A percentile compares a stretch with the other conserved stretches of the same genome.
phyloP scores from a whole-genome alignment of 2,329 filamentous ascomycete genomes.

The Cadophora sp. region DNA sequence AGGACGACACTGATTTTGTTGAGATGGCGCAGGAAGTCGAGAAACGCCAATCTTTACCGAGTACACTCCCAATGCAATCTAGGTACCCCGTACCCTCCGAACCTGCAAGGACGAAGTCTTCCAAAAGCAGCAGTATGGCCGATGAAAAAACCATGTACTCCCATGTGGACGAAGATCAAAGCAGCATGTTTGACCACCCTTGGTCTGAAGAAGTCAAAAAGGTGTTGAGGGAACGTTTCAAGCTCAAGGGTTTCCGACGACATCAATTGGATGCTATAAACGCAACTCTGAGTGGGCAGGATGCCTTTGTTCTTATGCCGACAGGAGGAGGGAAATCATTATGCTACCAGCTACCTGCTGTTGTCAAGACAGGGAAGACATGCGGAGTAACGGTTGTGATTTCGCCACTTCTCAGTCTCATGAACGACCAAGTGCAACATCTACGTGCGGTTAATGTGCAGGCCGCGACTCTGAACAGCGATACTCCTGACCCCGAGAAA shows the following conservation, averaged over 20 bases:
- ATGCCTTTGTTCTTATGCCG: conserved; percentile 96
- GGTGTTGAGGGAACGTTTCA: conserved; percentile 83
- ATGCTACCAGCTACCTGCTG: conserved; percentile 92
- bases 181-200: conserved; percentile 66
- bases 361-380: conserved; percentile 82
- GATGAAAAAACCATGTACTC: conserved; percentile 41
- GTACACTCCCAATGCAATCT: conserved; percentile 6
- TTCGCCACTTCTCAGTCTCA: conserved; percentile 92
- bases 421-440: conserved; percentile 96
- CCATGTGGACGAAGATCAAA: conserved; percentile 44
- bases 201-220: conserved; percentile 89
- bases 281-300: conserved; percentile 83
- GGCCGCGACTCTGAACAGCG: conserved; percentile 83
- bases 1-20: conserved; percentile 43
- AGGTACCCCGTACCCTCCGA: conserved; percentile 26
- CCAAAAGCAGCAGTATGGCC: conserved; percentile 25
- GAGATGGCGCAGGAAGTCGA: conserved; percentile 52
- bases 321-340: conserved; percentile 96
- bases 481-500: conserved; percentile 68
- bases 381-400: conserved; percentile 89
- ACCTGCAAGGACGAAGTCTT: conserved; percentile 15
- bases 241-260: conserved; percentile 83
- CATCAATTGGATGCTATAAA: conserved; percentile 98
- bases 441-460: conserved; percentile 76
- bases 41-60: conserved; percentile 41